phyloP scores from a whole-genome alignment of 2,329 filamentous ascomycete species.

The Fusarium nelsonii region DNA sequence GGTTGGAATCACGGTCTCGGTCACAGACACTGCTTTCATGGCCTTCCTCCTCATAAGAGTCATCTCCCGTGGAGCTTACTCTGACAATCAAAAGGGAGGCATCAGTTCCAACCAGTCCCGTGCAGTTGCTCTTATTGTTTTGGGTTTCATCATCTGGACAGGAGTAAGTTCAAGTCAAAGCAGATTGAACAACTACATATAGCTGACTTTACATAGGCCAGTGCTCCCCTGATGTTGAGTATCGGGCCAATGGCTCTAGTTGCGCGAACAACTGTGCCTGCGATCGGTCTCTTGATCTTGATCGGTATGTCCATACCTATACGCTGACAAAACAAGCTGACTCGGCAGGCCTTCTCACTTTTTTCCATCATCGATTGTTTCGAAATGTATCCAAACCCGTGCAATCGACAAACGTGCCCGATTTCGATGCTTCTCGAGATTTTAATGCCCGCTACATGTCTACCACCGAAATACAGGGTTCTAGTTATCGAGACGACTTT shows the following conservation, averaged over 20 bases:
- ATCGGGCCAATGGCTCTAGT: conserved; percentile 57
- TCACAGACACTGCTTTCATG: conserved; percentile 61
- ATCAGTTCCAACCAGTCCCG: conserved; percentile 52
- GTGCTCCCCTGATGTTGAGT: conserved; percentile 65
- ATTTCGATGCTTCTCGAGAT: conserved; percentile 32
- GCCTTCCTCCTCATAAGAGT: conserved; percentile 57
- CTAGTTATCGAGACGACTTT: conserved; percentile 63
- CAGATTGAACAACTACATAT: neutral
- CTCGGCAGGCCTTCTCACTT: conserved; percentile 52
- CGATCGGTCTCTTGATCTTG: conserved; percentile 62
- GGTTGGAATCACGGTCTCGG: conserved; percentile 60
- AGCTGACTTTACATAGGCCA: conserved; percentile 56
- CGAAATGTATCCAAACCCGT: conserved; percentile 4
- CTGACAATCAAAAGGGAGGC: conserved; percentile 50
- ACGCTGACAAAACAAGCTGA: conserved; percentile 7
- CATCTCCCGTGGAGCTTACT: conserved; percentile 54
- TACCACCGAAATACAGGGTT: conserved; percentile 59
- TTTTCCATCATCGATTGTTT: conserved; percentile 48
- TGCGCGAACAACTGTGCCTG: conserved; percentile 63
- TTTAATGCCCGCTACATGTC: conserved; percentile 45
- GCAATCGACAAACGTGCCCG: conserved; percentile 9
- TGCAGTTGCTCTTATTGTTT: conserved; percentile 57
- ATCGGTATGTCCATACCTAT: conserved; percentile 56
- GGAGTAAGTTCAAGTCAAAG: conserved; percentile 58
- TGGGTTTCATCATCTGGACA: conserved; percentile 65